These are phyloP conservation scores for Talaromyces sp. DNA, from an alignment of 2,329 filamentous ascomycete genomes.

Conservation along the genomic window DNA sequence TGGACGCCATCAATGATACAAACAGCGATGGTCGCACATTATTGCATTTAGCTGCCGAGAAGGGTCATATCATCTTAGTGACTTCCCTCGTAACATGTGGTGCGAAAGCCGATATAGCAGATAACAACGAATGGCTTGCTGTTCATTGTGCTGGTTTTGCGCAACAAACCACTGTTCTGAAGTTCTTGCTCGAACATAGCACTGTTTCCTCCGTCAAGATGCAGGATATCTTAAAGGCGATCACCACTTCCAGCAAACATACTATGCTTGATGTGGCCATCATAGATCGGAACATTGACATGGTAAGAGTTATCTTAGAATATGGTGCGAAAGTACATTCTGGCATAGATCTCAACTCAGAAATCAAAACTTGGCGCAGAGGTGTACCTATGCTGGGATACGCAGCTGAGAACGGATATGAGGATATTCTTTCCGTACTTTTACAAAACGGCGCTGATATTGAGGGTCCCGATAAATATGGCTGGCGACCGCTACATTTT, in stretches of 20 bases:
- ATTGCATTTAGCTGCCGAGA: background rate
- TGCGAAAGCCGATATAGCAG: background rate
- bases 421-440: background rate
- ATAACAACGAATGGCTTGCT: background rate
- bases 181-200: background rate
- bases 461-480: background rate
- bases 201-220: background rate
- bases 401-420: background rate
- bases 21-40: background rate
- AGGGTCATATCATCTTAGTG: background rate
- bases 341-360: background rate
- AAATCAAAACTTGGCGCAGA: background rate
- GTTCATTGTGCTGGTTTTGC: background rate
- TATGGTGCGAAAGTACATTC: background rate
- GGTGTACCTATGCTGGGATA: background rate
- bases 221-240: background rate
- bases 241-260: background rate
- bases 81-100: background rate
- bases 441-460: background rate
- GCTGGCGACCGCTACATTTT: background rate
- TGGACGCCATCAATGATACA: background rate
- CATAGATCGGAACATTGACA: background rate
- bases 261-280: background rate
- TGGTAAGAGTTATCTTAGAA: background rate
- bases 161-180: background rate